Evolutionary conservation across 139 green algal genomes (phyloP), one percentile per base, ranked within the genome.

Genomic region (Pleodorina starrii): DNA sequence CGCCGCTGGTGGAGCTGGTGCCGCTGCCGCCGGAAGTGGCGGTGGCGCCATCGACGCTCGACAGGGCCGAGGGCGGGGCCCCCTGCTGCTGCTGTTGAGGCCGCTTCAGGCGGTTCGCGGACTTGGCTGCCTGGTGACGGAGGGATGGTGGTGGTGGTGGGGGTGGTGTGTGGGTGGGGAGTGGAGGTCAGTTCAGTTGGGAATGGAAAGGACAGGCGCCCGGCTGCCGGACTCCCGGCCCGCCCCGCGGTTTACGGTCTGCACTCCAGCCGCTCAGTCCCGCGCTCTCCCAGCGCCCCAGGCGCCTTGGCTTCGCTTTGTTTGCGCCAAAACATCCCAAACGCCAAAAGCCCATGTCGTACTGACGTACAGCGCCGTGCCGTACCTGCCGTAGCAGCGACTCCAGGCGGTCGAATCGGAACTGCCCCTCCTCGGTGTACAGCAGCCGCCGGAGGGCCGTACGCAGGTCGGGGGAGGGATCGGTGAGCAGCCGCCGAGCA

Each of bases 341-440:
- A n/a, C n/a, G n/a, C n/a, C n/a, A n/a, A n/a, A n/a, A n/a, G n/a
- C n/a, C n/a, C n/a, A n/a, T n/a, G n/a, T n/a, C n/a, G n/a, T n/a
- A n/a, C n/a, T n/a, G n/a, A n/a, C n/a, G n/a, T n/a, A n/a, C n/a
- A n/a, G n/a, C n/a, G n/a, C n/a, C n/a, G n/a, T n/a, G 29, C 29
- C 54, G 7, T 66, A 93, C 95, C 91, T 98, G 91, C 36, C 81
- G 74, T 87, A 99, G 91, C 84, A 99, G 92, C 1, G 88, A 93
- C 92, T 98, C 94, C 76, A 99, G 92, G 29, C 97, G 92, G 35
- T 92, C 80, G 81, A 99, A 99, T 40, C 96, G 91, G 89, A 97
- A 97, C 11, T 29, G 63, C 5, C 60, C 73, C 21, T 66, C 88
- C 23, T 87, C 85, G 44, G 95, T 94, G 93, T 99, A 99, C 38